phyloP scores from a whole-genome alignment of 345 rosid species.

The Salix viminalis region DNA sequence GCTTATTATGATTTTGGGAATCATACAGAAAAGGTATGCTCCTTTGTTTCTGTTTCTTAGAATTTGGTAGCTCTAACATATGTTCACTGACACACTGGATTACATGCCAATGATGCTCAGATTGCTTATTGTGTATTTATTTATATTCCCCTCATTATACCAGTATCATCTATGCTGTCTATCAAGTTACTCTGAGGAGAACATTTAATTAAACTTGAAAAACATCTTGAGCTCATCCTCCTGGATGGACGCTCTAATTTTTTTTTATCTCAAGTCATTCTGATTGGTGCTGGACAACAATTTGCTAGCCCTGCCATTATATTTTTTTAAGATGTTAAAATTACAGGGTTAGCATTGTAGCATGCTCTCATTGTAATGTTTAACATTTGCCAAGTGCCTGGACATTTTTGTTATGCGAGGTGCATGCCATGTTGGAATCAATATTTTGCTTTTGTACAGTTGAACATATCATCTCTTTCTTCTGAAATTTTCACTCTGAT shows the following conservation, averaged over 20 bases:
- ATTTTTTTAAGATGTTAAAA: neutral
- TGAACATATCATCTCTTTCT: neutral
- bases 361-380: neutral
- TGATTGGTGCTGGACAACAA: neutral
- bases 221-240: neutral
- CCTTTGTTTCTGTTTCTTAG: slow-evolving; percentile 3
- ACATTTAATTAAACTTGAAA: neutral
- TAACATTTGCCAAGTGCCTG: neutral
- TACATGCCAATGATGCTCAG: neutral
- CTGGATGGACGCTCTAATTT: neutral
- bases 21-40: slow-evolving; percentile 76
- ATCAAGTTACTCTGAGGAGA: neutral
- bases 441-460: neutral
- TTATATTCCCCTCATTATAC: neutral
- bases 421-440: neutral
- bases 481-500: neutral
- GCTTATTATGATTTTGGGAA: slow-evolving; percentile 88
- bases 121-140: neutral
- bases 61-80: neutral
- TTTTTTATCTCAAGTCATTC: neutral
- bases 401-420: neutral
- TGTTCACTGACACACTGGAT: neutral
- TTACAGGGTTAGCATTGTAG: neutral
- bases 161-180: neutral
- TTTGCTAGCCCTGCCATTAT: neutral